Percentiles rank a stretch among this genome's conserved stretches.
These are phyloP conservation scores for Streptanthus diversifolius DNA, from an alignment of 345 rosid genomes.

Conservation along the genomic window DNA sequence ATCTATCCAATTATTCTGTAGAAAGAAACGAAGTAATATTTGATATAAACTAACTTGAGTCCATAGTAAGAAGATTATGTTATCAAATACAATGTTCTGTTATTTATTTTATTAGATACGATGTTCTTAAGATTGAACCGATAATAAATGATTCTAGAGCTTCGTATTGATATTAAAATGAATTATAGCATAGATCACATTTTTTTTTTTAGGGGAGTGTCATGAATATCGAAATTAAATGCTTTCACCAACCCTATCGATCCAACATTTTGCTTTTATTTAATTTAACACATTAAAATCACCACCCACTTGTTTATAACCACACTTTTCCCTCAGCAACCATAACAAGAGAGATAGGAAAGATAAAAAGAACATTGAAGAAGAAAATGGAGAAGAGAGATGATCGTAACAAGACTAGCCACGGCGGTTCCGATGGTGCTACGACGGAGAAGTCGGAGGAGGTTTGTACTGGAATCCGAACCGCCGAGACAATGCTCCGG, in stretches of 20 bases:
- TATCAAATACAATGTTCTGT: neutral
- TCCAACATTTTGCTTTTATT: constrained; percentile 17
- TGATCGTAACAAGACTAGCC: constrained; percentile 21
- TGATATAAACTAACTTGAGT: neutral
- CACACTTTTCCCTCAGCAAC: constrained; percentile 9
- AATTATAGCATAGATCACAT: neutral
- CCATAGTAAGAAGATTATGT: neutral
- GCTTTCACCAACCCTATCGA: constrained; percentile 36
- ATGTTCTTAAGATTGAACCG: neutral
- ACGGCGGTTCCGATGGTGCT: constrained; percentile 4
- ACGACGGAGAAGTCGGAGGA: constrained; percentile 25
- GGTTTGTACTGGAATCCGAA: constrained; percentile 24
- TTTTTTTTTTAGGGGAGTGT: constrained; percentile 8
- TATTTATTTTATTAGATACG: neutral
- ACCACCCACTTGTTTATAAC: constrained; percentile 21
- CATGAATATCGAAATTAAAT: constrained; percentile 30
- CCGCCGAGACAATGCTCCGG: constrained; percentile 36
- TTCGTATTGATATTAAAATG: neutral
- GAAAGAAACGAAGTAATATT: neutral
- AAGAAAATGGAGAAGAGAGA: constrained; percentile 29
- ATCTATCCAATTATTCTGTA: constrained; percentile 1
- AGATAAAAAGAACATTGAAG: neutral
- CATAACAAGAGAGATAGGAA: neutral
- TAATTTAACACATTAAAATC: constrained; percentile 20
- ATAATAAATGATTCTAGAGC: neutral